phyloP scores from a whole-genome alignment of 257 asterid species.

The Lycium ferocissimum region DNA sequence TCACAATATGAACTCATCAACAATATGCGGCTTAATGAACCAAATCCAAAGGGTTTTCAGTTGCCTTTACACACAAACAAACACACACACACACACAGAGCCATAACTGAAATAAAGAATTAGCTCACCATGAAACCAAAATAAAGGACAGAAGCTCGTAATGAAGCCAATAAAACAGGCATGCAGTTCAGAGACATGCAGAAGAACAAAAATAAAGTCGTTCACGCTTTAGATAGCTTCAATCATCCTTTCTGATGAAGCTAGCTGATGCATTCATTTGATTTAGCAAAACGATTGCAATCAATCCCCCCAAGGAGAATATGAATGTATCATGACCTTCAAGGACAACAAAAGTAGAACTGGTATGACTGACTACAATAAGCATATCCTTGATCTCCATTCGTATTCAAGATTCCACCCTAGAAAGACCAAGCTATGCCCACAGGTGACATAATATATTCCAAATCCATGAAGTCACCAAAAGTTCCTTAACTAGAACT shows the following conservation, averaged over 20 bases:
- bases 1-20: background rate
- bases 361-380: background rate
- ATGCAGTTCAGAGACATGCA: conserved; percentile 5
- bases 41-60: background rate
- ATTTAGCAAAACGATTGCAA: background rate
- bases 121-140: background rate
- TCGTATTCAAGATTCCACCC: background rate
- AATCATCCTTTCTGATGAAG: background rate
- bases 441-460: background rate
- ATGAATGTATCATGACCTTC: background rate
- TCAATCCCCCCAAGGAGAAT: background rate
- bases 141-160: background rate
- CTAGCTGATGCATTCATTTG: background rate
- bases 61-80: background rate
- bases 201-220: background rate
- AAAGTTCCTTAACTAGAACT: background rate
- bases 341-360: background rate
- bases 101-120: background rate
- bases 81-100: background rate
- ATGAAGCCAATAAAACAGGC: conserved; percentile 5
- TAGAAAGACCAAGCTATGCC: background rate
- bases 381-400: conserved; percentile 20
- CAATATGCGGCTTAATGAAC: too few relatives aligned
- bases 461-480: background rate
- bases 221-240: background rate